Evolutionary conservation across 2,329 filamentous ascomycete genomes (phyloP), one percentile per base, ranked within the genome.

Genomic region (Aspergillus flavus): DNA sequence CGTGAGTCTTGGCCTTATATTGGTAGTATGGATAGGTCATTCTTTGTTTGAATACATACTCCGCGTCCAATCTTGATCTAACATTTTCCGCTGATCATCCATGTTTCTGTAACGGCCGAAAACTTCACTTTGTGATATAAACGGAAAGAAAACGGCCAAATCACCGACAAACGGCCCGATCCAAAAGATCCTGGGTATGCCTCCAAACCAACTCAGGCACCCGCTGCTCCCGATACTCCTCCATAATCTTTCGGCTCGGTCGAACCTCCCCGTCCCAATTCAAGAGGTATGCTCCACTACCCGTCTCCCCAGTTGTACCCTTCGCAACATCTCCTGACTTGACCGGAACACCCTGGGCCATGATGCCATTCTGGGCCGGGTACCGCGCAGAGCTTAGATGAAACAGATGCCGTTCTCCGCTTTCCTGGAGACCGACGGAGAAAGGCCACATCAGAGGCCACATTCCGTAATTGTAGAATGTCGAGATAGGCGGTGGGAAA

Each of bases 321-420:
- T 6, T 57, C 0, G 64, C 64, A 4, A 54, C 28, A 12, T 58
- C 58, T 9, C 14, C 59, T 11, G 16, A 2, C 6, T 62, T 41
- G 48, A 52, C 4, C 4, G 36, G 34, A 23, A 56, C 57, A 4
- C 36, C 59, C n/a, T 58, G 59, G 6, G 3, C 6, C 9, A 21
- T 16, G 30, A 21, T 14, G 3, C 36, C 30, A 12, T 52, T 2
- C 45, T 57, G 62, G 3, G 62, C 58, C 0, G 66, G 62, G 32
- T 66, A 68, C 19, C 50, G 52, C 7, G 53, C 59, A 10, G 56
- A 62, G 23, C 50, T 65, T 28, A 63, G n/a, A 56, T 63, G 61
- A 28, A 61, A 68, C 30, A 68, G 32, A 62, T 67, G 64, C 19
- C 66, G 39, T 43, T 68, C 64, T 19, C 64, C 66, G 10, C 59